Conservation (phyloP, 2,329 filamentous ascomycete species). For the Cladosporium cucumerinum region DNA sequence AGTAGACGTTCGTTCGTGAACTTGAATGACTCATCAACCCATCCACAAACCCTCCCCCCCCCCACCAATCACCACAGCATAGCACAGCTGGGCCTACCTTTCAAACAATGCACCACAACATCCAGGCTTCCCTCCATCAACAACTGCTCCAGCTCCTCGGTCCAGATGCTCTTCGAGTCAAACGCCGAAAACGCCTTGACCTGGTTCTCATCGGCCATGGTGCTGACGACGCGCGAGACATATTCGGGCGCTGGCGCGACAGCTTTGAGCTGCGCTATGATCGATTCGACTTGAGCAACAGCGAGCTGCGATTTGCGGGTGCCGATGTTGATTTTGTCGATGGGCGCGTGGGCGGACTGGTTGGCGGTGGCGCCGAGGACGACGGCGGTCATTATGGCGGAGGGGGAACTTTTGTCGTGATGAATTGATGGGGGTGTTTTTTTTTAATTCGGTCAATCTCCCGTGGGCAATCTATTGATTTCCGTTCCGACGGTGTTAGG, state of each 20-base stretch:
- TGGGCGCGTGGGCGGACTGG: background rate
- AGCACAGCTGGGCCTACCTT: constrained; percentile 48
- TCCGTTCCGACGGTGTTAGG: no score
- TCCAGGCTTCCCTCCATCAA: constrained; percentile 67
- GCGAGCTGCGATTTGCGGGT: constrained; percentile 82
- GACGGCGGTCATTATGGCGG: background rate
- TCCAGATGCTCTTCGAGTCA: constrained; percentile 88
- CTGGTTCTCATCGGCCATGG: constrained; percentile 83
- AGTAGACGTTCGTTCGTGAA: background rate
- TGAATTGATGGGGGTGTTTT: no score
- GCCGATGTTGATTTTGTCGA: constrained; percentile 54
- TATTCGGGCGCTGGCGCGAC: constrained; percentile 65
- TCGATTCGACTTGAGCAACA: constrained; percentile 71
- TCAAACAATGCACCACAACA: constrained; percentile 81
- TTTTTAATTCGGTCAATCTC: no score
- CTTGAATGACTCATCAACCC: background rate
- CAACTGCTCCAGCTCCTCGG: constrained; percentile 77
- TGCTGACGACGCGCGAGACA: constrained; percentile 71
- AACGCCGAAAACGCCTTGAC: constrained; percentile 79
- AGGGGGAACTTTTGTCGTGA: background rate
- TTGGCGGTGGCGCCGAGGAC: background rate
- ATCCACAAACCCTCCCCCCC: background rate
- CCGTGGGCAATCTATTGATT: no score
- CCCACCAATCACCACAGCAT: background rate
- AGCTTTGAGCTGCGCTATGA: constrained; percentile 61